A percentile compares a stretch with the other conserved stretches of the same genome.
These are phyloP conservation scores for Onygena corvina DNA, from an alignment of 2,329 filamentous ascomycete species.

Conservation along the genomic window DNA sequence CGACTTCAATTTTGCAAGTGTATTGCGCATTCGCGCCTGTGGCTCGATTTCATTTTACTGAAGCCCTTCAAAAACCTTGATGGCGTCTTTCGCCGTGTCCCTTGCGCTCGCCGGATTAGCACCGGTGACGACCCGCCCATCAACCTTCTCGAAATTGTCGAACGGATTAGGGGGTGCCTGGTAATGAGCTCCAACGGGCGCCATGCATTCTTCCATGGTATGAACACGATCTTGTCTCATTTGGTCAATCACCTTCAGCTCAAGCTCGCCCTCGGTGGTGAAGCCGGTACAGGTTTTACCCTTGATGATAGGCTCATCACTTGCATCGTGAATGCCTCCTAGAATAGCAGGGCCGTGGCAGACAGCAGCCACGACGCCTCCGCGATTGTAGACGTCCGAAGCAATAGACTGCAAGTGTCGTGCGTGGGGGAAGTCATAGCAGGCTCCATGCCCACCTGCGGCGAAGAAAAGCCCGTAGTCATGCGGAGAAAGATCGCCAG, in stretches of 20 bases:
- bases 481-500: conserved; percentile 15
- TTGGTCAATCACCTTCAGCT: conserved; percentile 25
- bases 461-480: conserved; percentile 17
- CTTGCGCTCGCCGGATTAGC: conserved; percentile 33
- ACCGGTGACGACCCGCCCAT: conserved; percentile 29
- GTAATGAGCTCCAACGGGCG: conserved; percentile 11
- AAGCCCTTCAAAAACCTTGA: conserved; percentile 28
- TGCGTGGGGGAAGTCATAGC: conserved; percentile 38
- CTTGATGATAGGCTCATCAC: conserved; percentile 26
- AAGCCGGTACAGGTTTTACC: conserved; percentile 32
- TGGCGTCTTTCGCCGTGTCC: conserved; percentile 30
- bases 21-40: not conserved
- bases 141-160: conserved; percentile 16
- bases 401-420: conserved; percentile 33
- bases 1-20: too few relatives aligned
- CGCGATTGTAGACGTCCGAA: conserved; percentile 29
- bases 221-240: conserved; percentile 19
- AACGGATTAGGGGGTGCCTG: conserved; percentile 12
- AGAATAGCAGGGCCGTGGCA: conserved; percentile 32
- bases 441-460: conserved; percentile 28
- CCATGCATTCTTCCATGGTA: conserved; percentile 15
- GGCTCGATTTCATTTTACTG: conserved; percentile 4
- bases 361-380: conserved; percentile 34
- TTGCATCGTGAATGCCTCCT: conserved; percentile 22
- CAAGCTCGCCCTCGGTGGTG: conserved; percentile 28